phyloP scores from a whole-genome alignment of 441 rosid genomes.

The Populus hybrid region DNA sequence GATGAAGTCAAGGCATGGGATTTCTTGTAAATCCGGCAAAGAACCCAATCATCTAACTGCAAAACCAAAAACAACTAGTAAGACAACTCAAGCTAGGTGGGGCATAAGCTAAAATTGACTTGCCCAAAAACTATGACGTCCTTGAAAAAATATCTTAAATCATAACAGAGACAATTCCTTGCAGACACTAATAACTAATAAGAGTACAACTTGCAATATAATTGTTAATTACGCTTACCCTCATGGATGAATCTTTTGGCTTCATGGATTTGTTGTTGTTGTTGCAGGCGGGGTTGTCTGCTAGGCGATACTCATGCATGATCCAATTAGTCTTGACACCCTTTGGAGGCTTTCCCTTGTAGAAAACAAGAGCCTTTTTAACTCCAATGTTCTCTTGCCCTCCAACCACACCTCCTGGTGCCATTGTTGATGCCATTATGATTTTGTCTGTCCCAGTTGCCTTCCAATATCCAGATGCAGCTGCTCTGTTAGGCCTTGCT shows the following conservation, averaged over 20 bases:
- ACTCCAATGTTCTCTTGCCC: conserved; percentile 70
- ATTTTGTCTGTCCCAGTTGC: conserved; percentile 94
- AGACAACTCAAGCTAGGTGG: background rate
- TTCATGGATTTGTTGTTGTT: conserved; percentile 30
- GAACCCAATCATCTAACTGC: conserved; percentile 98
- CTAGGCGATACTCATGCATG: conserved; percentile 94
- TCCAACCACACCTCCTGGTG: conserved; percentile 15
- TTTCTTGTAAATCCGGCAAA: conserved; percentile 93
- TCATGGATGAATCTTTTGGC: conserved; percentile 76
- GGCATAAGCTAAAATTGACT: background rate
- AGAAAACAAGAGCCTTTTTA: conserved; percentile 92
- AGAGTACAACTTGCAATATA: background rate
- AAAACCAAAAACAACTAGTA: background rate
- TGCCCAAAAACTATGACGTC: background rate
- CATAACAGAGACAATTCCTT: too few relatives aligned
- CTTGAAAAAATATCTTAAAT: too few relatives aligned
- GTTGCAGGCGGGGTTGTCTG: conserved; percentile 34
- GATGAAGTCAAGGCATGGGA: conserved; percentile 50
- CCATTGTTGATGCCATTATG: conserved; percentile 40
- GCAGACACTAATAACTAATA: background rate
- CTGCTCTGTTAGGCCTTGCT: conserved; percentile 93
- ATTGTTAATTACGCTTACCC: conserved; percentile 43
- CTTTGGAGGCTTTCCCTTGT: conserved; percentile 86
- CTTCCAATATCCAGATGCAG: conserved; percentile 95
- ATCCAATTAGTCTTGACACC: conserved; percentile 94